These are phyloP conservation scores for Vaccinium macrocarpon DNA, from an alignment of 148 eudicot species.

Conservation along the genomic window DNA sequence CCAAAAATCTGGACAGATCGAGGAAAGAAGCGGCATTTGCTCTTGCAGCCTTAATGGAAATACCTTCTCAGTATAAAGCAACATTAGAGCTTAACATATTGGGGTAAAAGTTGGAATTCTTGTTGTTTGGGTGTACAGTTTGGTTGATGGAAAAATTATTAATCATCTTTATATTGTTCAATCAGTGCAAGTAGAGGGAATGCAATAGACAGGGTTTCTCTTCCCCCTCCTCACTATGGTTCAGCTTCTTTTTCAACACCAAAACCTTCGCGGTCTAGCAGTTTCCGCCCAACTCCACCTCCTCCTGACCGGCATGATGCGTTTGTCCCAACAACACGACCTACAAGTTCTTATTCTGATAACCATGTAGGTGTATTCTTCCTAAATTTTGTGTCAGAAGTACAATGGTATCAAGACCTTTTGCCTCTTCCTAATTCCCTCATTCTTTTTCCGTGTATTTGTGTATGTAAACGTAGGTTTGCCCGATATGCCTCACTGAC, in stretches of 20 bases:
- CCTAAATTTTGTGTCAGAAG: background rate
- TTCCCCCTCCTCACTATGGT: constrained; percentile 43
- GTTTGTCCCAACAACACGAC: constrained; percentile 14
- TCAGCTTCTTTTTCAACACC: constrained; percentile 25
- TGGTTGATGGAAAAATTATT: background rate
- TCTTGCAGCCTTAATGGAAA: constrained; percentile 52
- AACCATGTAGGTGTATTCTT: constrained; percentile 22
- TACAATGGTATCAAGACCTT: background rate
- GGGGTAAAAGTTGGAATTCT: constrained; percentile 24
- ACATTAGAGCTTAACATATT: constrained; percentile 45
- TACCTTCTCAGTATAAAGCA: constrained; percentile 58
- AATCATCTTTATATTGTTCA: constrained; percentile 12
- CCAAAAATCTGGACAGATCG: constrained; percentile 39
- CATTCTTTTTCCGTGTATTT: background rate
- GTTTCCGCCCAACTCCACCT: constrained; percentile 31
- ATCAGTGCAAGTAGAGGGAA: constrained; percentile 37
- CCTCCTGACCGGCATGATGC: constrained; percentile 18
- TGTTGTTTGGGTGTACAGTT: background rate
- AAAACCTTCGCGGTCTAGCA: constrained; percentile 30
- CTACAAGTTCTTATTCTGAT: constrained; percentile 29
- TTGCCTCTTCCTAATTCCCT: background rate
- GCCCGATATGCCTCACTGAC: constrained; percentile 46
- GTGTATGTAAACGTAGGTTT: constrained; percentile 22
- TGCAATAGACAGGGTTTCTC: constrained; percentile 36
- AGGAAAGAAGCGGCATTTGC: constrained; percentile 58